Conservation (phyloP, 805 yeast genomes). For the Saturnispora serradocipensis region DNA sequence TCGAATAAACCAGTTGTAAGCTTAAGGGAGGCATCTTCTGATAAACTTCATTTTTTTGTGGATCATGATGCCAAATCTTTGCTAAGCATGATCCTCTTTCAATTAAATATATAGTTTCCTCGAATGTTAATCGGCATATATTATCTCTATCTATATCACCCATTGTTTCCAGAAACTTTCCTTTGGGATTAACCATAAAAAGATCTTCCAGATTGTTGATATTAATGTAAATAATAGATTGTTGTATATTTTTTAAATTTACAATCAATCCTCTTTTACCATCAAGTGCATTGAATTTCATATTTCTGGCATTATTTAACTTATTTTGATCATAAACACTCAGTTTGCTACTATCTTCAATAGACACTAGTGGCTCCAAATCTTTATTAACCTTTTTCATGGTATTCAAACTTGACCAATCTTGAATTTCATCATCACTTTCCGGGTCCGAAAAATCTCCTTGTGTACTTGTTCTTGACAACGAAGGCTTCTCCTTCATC, state of each 20-base stretch:
- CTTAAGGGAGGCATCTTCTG: slow-evolving; percentile 35
- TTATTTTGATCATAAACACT: slow-evolving; percentile 23
- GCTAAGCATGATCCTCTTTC: slow-evolving; percentile 61
- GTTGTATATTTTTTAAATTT: slow-evolving; percentile 16
- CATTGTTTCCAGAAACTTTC: slow-evolving; percentile 63
- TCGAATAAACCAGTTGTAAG: slow-evolving; percentile 54
- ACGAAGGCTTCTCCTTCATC: background rate
- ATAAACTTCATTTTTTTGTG: slow-evolving; percentile 20
- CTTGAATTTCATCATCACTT: slow-evolving; percentile 34
- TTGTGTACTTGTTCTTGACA: background rate
- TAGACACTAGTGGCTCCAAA: slow-evolving; percentile 47
- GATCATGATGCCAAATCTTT: slow-evolving; percentile 16
- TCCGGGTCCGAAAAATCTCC: slow-evolving; percentile 21
- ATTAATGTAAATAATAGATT: slow-evolving; percentile 21
- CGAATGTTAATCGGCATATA: slow-evolving; percentile 40
- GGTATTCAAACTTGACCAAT: slow-evolving; percentile 38
- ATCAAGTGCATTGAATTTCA: slow-evolving; percentile 63
- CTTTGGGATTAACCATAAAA: slow-evolving; percentile 44
- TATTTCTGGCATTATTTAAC: slow-evolving; percentile 46
- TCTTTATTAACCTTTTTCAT: slow-evolving; percentile 78
- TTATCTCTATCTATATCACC: slow-evolving; percentile 50
- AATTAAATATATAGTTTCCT: slow-evolving; percentile 67
- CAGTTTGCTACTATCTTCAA: slow-evolving; percentile 5
- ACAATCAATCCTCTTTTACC: slow-evolving; percentile 37
- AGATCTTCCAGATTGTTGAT: slow-evolving; percentile 5